Evolutionary conservation across 2,329 filamentous ascomycete genomes (phyloP).

Genomic region (Monosporascus sp.): DNA sequence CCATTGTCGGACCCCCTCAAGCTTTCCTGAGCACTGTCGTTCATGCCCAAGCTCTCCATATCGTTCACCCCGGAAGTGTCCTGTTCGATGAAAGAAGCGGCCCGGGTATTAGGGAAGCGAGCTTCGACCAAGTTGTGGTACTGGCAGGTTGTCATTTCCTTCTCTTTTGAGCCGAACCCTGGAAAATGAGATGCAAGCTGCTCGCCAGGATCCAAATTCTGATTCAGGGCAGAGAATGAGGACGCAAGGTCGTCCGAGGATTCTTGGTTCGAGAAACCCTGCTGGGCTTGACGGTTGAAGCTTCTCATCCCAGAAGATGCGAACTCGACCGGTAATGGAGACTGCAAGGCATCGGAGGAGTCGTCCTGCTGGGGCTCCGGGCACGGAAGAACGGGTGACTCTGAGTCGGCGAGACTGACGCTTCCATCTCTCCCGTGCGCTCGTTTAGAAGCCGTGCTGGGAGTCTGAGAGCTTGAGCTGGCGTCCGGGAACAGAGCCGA

Average conservation of each 20-base stretch:
- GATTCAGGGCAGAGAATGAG: neutral
- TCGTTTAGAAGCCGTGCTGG: slow-evolving; percentile 12
- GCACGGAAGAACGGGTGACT: slow-evolving; percentile 9
- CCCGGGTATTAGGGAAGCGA: neutral
- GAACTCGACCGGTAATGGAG: slow-evolving; percentile 18
- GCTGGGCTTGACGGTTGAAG: neutral
- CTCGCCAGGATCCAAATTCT: neutral
- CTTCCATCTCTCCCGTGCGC: slow-evolving; percentile 11
- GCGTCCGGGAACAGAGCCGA: slow-evolving; percentile 30
- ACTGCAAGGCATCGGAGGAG: slow-evolving; percentile 15
- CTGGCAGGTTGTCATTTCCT: neutral
- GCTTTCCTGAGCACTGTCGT: slow-evolving; percentile 10
- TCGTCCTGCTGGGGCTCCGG: slow-evolving; percentile 10
- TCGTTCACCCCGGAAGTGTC: neutral
- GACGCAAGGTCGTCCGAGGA: neutral
- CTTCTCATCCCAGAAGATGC: slow-evolving; percentile 7
- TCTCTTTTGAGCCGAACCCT: neutral
- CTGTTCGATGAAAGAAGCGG: neutral
- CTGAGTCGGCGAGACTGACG: slow-evolving; percentile 6
- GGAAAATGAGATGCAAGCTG: neutral
- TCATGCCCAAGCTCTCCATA: slow-evolving; percentile 1
- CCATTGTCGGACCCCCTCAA: slow-evolving; percentile 2
- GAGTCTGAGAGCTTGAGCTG: slow-evolving; percentile 16
- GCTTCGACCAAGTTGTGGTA: neutral
- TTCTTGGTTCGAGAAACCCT: slow-evolving; percentile 11